Percentiles rank a stretch among this genome's conserved stretches.
These are phyloP conservation scores for Physcomitrium patens DNA, from an alignment of 225 moss, liverwort and hornwort genomes.

Conservation along the genomic window DNA sequence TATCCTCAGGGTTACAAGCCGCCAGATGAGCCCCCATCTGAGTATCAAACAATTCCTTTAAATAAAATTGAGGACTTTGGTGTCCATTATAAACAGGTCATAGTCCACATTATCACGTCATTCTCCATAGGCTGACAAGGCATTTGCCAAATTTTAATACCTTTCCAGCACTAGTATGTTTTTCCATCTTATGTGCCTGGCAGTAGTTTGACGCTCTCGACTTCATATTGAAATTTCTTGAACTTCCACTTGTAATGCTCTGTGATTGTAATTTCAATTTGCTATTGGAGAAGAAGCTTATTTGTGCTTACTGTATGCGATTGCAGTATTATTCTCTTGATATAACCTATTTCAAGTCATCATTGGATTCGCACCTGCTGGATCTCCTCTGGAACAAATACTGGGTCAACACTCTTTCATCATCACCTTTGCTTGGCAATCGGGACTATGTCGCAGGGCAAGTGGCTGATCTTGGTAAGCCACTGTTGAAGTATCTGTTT, in stretches of 20 bases:
- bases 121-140: not conserved
- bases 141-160: conserved; percentile 9
- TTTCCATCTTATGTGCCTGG: not conserved
- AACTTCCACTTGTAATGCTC: not conserved
- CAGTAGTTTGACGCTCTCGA: not conserved
- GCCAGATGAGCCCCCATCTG: conserved; percentile 90
- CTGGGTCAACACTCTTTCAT: conserved; percentile 96
- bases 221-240: not conserved
- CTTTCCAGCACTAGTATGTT: conserved; percentile 12
- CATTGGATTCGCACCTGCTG: conserved; percentile 86
- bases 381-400: conserved; percentile 97
- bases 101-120: not conserved
- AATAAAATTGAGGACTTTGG: conserved; percentile 99
- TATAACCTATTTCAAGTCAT: conserved; percentile 93
- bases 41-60: conserved; percentile 92
- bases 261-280: not conserved
- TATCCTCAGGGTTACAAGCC: conserved; percentile 94
- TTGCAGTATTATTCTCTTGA: conserved; percentile 95
- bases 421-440: conserved; percentile 93
- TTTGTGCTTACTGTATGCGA: conserved; percentile 3
- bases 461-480: conserved; percentile 93
- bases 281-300: not conserved
- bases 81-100: conserved; percentile 93
- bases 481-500: not conserved
- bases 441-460: conserved; percentile 95